phyloP scores from a whole-genome alignment of 306 rosid species.

The Purshia tridentata region DNA sequence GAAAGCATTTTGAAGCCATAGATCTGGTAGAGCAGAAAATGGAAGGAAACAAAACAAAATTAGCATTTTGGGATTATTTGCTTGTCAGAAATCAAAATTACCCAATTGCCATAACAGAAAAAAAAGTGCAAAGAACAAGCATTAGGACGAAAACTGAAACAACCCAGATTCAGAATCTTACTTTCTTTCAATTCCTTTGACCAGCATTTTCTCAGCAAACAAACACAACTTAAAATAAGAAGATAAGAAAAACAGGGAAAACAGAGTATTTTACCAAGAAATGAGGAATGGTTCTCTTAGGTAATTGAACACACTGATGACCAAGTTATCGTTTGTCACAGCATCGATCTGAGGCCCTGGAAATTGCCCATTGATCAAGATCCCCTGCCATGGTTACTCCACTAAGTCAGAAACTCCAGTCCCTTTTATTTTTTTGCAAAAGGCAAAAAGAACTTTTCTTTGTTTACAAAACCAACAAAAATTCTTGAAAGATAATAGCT shows the following conservation, averaged over 20 bases:
- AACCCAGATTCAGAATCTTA: conserved; percentile 4
- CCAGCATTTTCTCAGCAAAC: conserved; percentile 1
- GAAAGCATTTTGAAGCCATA: not conserved
- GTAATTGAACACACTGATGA: conserved; percentile 76
- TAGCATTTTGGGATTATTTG: not conserved
- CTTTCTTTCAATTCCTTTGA: not conserved
- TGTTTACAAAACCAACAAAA: not conserved
- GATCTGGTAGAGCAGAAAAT: conserved; percentile 16
- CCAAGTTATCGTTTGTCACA: conserved; percentile 84
- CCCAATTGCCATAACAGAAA: no score
- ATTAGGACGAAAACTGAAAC: not conserved
- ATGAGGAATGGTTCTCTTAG: conserved; percentile 81
- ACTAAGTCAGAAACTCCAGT: conserved; percentile 2
- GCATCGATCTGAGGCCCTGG: conserved; percentile 99
- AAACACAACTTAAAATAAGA: not conserved
- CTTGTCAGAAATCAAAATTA: no score
- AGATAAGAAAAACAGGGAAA: not conserved
- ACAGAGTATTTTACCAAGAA: conserved; percentile 57
- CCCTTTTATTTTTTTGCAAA: no score
- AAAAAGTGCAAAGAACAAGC: not conserved
- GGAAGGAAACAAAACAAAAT: not conserved
- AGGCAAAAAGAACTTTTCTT: not conserved
- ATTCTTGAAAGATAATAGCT: not conserved
- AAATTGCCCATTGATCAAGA: conserved; percentile 92
- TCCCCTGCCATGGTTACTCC: conserved; percentile 57